These are phyloP conservation scores for Paramecium sonneborni DNA, from an alignment of 73 alveolate genomes.

Conservation along the genomic window DNA sequence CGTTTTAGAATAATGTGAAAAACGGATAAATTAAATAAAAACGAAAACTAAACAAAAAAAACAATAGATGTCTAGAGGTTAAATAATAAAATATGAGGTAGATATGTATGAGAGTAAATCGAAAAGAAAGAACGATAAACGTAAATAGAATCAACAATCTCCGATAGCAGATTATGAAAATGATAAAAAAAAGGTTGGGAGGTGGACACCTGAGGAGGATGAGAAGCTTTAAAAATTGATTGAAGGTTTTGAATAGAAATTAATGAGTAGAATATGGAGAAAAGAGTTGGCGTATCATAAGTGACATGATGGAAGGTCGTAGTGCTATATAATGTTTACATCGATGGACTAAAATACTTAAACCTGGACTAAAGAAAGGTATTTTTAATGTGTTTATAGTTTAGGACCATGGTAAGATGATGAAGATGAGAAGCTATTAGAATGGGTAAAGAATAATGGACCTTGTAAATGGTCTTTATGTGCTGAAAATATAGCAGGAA, in stretches of 20 bases:
- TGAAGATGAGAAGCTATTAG: conserved; percentile 75
- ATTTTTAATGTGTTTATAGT: background rate
- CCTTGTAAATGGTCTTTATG: conserved; percentile 78
- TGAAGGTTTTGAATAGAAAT: background rate
- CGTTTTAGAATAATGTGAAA: conserved; percentile 28
- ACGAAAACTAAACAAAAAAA: conserved; percentile 11
- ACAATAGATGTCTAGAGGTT: conserved; percentile 50
- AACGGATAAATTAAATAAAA: conserved; percentile 36
- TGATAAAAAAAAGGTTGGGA: conserved; percentile 50
- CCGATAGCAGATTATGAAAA: conserved; percentile 49
- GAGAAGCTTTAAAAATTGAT: conserved; percentile 38
- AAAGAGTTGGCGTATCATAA: conserved; percentile 77
- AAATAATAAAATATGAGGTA: conserved; percentile 3
- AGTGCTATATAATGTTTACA: conserved; percentile 86
- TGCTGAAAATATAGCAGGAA: conserved; percentile 73
- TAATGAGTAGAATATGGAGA: conserved; percentile 64
- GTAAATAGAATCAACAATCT: background rate
- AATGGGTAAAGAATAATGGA: conserved; percentile 82
- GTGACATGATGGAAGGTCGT: conserved; percentile 79
- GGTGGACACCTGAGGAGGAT: conserved; percentile 54
- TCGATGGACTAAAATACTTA: conserved; percentile 85
- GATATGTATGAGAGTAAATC: conserved; percentile 29
- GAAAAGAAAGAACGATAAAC: conserved; percentile 30
- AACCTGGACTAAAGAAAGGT: conserved; percentile 90
- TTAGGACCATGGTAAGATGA: conserved; percentile 83